Evolutionary conservation across 2,329 filamentous ascomycete species (phyloP), one percentile per base, ranked within the genome.

Genomic region (Alternaria atra): DNA sequence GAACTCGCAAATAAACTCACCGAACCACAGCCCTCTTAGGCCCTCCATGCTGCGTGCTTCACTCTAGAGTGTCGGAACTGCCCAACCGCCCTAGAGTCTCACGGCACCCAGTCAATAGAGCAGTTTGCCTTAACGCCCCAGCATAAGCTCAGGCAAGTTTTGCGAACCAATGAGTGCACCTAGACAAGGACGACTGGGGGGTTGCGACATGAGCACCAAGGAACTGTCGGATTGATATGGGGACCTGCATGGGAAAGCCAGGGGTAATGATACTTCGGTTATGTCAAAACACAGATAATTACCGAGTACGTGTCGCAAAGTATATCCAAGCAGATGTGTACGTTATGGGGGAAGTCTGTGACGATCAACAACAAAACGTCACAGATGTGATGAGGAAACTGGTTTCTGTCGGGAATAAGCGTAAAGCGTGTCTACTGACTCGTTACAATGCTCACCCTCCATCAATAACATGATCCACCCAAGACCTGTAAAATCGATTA

Each of bases 141-240:
- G 30, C 30, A 48, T 34, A 35, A 32, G 30, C 25, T 29, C 42
- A 29, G 25, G 42, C 32, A 50, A 23, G 20, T 35, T 35, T 50
- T 50, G 46, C 46, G 46, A 50, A 37, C 46, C 46, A 50, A 50
- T 27, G 20, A 50, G 37, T 37, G 46, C 20, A 50, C 32, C 5
- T n/a, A 25, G 20, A 50, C 20, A 25, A 50, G 20, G 37, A 35
- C 46, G 20, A 50, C 17, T 23, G 34, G 20, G 12, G 12, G 46
- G 25, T 35, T 50, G 30, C 32, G 32, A 35, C 46, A 50, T 37
- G 46, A 50, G 46, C 46, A 23, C 7, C 20, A 8, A 25, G 32
- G 30, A 10, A 34, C 32, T 35, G 8, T 42, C 46, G 35, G 46
- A 23, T 20, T 23, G 13, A 8, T 32, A 30, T 34, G 30, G 34